A percentile compares a stretch with the other conserved stretches of the same genome.
Evolutionary conservation across 306 rosid genomes (phyloP).

Genomic region (Vigna angularis): DNA sequence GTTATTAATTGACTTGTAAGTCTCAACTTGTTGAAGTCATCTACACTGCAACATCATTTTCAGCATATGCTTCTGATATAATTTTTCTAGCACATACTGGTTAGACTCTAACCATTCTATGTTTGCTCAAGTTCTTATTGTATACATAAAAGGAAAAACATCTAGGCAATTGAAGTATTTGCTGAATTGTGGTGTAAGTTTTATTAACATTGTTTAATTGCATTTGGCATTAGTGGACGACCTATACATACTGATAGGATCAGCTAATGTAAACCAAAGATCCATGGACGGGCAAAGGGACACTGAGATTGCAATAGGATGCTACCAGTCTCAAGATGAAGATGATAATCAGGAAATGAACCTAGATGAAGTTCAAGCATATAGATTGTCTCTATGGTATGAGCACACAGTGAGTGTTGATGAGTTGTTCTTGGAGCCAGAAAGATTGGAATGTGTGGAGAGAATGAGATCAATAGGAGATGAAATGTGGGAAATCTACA

Average conservation of each 20-base stretch:
- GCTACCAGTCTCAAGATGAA: conserved; percentile 60
- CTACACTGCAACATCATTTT: not conserved
- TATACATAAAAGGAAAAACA: conserved; percentile 16
- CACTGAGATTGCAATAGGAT: conserved; percentile 92
- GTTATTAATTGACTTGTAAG: not conserved
- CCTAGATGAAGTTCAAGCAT: conserved; percentile 59
- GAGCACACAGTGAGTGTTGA: conserved; percentile 65
- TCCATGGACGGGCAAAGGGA: conserved; percentile 96
- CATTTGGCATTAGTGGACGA: conserved; percentile 77
- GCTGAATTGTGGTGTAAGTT: not conserved
- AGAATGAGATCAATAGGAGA: conserved; percentile 64
- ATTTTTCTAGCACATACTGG: not conserved
- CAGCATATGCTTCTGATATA: not conserved
- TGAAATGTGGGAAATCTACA: conserved; percentile 67
- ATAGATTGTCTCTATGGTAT: conserved; percentile 81
- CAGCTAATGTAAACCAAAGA: conserved; percentile 93
- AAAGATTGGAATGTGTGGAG: conserved; percentile 53
- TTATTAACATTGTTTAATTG: conserved; percentile 16
- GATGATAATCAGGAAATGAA: conserved; percentile 36
- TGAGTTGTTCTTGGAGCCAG: conserved; percentile 51
- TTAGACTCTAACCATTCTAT: not conserved
- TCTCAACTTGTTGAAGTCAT: conserved; percentile 8
- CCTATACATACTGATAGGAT: conserved; percentile 82
- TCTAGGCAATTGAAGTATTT: not conserved
- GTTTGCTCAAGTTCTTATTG: not conserved